Evolutionary conservation across 768 basidiomycete genomes (phyloP), one percentile per base, ranked within the genome.

Genomic region (Trametes meyenii): DNA sequence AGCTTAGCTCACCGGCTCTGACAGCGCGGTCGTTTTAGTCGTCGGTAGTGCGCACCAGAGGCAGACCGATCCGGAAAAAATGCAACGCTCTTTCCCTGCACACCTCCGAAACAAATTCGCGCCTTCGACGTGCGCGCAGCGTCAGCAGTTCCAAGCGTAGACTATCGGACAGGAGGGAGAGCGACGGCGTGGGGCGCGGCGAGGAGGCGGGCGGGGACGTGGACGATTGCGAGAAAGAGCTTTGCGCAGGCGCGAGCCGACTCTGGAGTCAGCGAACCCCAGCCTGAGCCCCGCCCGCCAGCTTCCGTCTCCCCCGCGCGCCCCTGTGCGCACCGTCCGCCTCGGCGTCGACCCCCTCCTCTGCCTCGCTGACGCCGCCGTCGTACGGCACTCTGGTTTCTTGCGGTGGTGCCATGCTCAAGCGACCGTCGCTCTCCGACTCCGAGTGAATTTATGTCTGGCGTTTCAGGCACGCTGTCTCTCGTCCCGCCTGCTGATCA

Each of bases 21-120:
- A 56, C 61, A 57, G 56, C 56, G 46, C 62, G 62, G 62, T 33
- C 51, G 62, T 40, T 54, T 48, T 63, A 63, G 62, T 63, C 56
- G 62, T 63, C 26, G 16, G 44, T 63, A 63, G 51, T 58, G 62
- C 62, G 62, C 62, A 56, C 56, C 19, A 33, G 40, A 39, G 11
- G 39, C 42, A 52, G 21, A 24, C 36, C 19, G 51, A 39, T 24
- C 38, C 38, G 19, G 51, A 19, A 23, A n/a, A 33, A 50, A 50
- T 35, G 16, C 48, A 8, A 16, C 21, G 19, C 11, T 40, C 39
- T 52, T 39, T 26, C 50, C 50, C 40, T 42, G 14, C n/a, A n/a
- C 40, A 42, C 14, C n/a, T 4, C 14, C 40, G 40, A n/a, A 4
- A 42, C 40, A 42, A 12, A n/a, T 12, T 42, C 40, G 40, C 29